Conservation (phyloP, 108 stramenopile species). For the Bacterosira constricta region DNA sequence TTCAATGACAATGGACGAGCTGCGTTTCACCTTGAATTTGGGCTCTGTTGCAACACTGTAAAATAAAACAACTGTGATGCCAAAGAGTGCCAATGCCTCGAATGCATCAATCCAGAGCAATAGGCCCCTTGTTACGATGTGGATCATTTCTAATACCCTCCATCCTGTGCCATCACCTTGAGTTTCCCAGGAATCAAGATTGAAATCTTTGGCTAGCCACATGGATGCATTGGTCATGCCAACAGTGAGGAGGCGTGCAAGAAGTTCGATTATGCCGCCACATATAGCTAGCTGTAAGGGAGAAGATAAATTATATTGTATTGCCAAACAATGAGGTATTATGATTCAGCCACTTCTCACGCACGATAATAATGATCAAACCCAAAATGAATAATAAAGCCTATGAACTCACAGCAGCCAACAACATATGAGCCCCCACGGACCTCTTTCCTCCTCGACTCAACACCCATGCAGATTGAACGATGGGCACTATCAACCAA, state of each 20-base stretch:
- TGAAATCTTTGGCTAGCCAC: slow-evolving; percentile 66
- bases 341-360: background rate
- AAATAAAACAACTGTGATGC: slow-evolving; percentile 32
- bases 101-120: slow-evolving; percentile 55
- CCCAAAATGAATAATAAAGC: background rate
- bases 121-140: slow-evolving; percentile 49
- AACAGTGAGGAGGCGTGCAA: slow-evolving; percentile 57
- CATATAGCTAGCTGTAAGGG: slow-evolving; percentile 46
- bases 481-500: slow-evolving; percentile 63
- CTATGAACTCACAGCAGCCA: slow-evolving; percentile 51
- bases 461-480: slow-evolving; percentile 73
- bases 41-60: slow-evolving; percentile 39
- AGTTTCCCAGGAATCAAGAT: slow-evolving; percentile 64
- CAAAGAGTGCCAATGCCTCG: slow-evolving; percentile 45
- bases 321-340: background rate
- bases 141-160: slow-evolving; percentile 71
- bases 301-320: background rate
- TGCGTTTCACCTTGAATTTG: background rate
- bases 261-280: slow-evolving; percentile 66
- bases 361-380: background rate
- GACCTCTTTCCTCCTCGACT: slow-evolving; percentile 53
- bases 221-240: slow-evolving; percentile 56
- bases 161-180: slow-evolving; percentile 62
- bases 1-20: background rate
- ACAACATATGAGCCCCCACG: slow-evolving; percentile 56